These are phyloP conservation scores for Marchantia paleacea DNA, from an alignment of 225 moss, liverwort and hornwort species.

Conservation along the genomic window DNA sequence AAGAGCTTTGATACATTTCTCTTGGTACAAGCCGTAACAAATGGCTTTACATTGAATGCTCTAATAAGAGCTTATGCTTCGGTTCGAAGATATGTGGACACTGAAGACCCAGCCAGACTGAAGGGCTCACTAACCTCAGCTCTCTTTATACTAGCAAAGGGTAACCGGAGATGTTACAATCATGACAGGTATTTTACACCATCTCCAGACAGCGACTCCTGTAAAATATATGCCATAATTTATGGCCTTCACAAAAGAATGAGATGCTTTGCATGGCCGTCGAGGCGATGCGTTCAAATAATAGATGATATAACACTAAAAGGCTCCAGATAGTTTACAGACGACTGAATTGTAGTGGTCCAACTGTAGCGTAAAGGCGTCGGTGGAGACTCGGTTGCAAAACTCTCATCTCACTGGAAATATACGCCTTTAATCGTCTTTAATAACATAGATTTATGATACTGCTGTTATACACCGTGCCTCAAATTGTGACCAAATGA, in stretches of 20 bases:
- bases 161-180: neutral
- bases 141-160: neutral
- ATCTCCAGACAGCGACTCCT: neutral
- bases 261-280: conserved; percentile 1
- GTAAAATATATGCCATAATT: conserved; percentile 4
- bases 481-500: neutral
- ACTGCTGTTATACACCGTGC: neutral
- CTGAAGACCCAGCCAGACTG: neutral
- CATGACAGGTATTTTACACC: conserved; percentile 6
- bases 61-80: neutral
- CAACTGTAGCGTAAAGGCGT: neutral
- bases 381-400: neutral
- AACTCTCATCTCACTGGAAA: neutral
- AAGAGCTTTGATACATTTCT: neutral
- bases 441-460: neutral
- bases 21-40: neutral
- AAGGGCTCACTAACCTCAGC: neutral
- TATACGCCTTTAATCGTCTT: neutral
- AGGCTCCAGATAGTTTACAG: conserved; percentile 1
- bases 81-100: neutral
- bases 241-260: conserved; percentile 22
- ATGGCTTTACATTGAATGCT: conserved; percentile 5
- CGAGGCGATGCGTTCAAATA: neutral
- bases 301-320: neutral
- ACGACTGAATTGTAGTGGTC: too few relatives aligned